phyloP scores from a whole-genome alignment of 257 asterid species.

The Capsicum baccatum region DNA sequence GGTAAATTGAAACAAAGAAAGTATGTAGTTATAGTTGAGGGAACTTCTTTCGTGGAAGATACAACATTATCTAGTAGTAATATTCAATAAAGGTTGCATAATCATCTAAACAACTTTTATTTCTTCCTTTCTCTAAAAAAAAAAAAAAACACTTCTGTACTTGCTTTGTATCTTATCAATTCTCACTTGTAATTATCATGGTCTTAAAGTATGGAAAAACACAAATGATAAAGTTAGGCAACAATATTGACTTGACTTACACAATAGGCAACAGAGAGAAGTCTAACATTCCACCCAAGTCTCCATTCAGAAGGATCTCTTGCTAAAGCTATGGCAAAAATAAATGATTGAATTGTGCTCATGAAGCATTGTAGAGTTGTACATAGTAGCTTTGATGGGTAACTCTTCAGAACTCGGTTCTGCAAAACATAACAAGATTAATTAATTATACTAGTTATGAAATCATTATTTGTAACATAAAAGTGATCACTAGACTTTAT shows the following conservation, averaged over 20 bases:
- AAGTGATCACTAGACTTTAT: neutral
- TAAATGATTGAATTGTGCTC: slow-evolving; percentile 70
- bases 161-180: slow-evolving; percentile 8
- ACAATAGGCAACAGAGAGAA: slow-evolving; percentile 69
- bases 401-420: slow-evolving; percentile 58
- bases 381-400: slow-evolving; percentile 76
- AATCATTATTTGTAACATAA: no score
- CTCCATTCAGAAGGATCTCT: slow-evolving; percentile 71
- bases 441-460: no score
- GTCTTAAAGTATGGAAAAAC: neutral
- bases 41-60: neutral
- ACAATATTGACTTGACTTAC: slow-evolving; percentile 44
- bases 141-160: neutral
- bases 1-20: neutral
- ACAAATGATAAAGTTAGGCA: neutral
- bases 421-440: slow-evolving; percentile 23
- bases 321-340: slow-evolving; percentile 60
- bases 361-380: slow-evolving; percentile 72
- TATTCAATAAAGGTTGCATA: neutral
- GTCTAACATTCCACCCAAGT: slow-evolving; percentile 68
- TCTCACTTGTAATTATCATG: neutral
- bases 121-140: neutral
- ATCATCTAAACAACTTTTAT: neutral
- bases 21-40: no score
- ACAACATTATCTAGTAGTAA: neutral